Base-by-base conservation (phyloP, 2,329 filamentous ascomycete genomes). In the Hypoxylon sp. region DNA sequence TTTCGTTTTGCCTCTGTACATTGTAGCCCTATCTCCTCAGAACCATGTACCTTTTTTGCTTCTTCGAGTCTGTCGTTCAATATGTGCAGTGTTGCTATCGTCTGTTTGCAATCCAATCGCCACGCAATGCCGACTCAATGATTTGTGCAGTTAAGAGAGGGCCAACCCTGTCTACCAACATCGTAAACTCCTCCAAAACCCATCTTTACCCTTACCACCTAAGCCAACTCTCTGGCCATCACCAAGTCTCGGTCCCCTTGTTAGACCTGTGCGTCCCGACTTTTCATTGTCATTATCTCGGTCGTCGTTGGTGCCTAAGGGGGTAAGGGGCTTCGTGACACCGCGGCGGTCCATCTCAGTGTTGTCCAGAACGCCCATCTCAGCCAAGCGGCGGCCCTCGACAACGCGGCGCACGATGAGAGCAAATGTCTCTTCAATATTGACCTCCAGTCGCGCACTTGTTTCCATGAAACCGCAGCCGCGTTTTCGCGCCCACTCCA, bases 391-490 rank as follows among this genome's bases (percentile, higher is more conserved):
- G 19, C 87, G 78, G n/a, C 81, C 81, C 81, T 90, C 87, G 48
- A 87, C 83, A 53, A 90, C 88, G 54, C 88, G 82, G 25, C 87
- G 82, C 45, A 90, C 85, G 63, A 90, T 87, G 39, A 90, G 83
- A 34, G 91, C 91, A 83, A 96, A 96, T 0, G 92, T 95, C 85
- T 96, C 92, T 78, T 96, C 92, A 67, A 96, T 93, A 77, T 96
- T 96, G 70, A 96, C 92, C 82, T 93, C 91, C 73, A 94, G 87
- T 58, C 92, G 83, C 3, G 92, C 92, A 74, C 90, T 93, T 67
- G 92, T 96, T 85, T 96, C 92, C 92, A 96, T 96, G 80, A 96
- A 96, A 39, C 92, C 92, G 79, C 91, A 95, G 45, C 88, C 88
- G 58, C 87, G 83, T 64, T 82, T 83, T 65, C 91, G 83, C 53